Base-by-base conservation (phyloP, 352 stramenopile genomes). In the Peronospora destructor region DNA sequence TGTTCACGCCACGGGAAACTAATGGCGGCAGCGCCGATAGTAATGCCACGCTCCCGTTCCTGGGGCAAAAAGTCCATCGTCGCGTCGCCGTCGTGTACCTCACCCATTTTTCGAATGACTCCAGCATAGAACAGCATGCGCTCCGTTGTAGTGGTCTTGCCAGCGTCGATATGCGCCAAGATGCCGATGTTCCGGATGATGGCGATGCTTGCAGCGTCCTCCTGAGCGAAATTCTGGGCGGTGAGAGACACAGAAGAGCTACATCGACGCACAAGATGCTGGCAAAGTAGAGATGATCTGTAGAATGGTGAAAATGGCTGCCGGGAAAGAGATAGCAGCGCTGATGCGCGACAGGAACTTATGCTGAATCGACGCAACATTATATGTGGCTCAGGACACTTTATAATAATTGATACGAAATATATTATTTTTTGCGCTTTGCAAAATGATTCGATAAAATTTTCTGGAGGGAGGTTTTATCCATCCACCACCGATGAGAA, bases 131-230 rank as follows among this genome's bases (percentile, higher is more conserved):
- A 99, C 12, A 99, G 84, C 76, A 99, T 98, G 55, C 95, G 85
- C 71, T 99, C 96, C 13, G 95, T 99, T 10, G 94, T 98, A 21
- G 96, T 99, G 7, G 96, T 99, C 77, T 99, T 99, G 13, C 95
- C 96, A 6, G 95, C 95, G 70, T 99, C 96, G 57, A 99, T 98
- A 74, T 99, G 96, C 21, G 96, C 96, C 68, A 98, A 91, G 66
- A 99, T 98, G 55, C 96, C 95, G 64, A 98, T 98, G 75, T 99
- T 99, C 49, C 96, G 87, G 71, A 95, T 83, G 38, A 6, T 29
- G 10, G 51, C 49, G 9, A 71, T 41, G 41, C 38, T 49, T 23
- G 45, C 52, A 32, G 37, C 50, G 14, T 59, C 47, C 33, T 59
- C 49, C 49, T 61, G 57, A 21, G 19, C 34, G 32, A 4, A 51